Percentiles rank a stretch among this genome's conserved stretches.
Conservation (phyloP, 441 rosid genomes). For the Adansonia grandidieri region DNA sequence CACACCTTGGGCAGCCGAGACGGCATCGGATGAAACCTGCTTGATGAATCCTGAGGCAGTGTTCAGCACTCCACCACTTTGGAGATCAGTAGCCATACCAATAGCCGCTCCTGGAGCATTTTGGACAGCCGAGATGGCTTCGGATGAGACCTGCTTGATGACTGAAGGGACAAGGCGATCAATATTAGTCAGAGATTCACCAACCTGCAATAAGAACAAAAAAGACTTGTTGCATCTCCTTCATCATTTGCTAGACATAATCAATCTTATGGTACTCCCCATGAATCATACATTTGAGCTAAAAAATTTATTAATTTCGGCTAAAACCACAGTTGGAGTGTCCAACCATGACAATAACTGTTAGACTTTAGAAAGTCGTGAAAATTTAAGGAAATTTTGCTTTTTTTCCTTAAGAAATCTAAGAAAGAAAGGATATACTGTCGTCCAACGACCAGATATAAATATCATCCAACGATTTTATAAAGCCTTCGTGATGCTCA, state of each 20-base stretch:
- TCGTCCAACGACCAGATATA: not conserved
- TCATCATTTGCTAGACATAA: constrained; percentile 54
- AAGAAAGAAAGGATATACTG: not conserved
- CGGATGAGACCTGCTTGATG: constrained; percentile 70
- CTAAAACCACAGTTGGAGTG: not conserved
- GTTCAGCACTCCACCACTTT: constrained; percentile 67
- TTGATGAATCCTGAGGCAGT: constrained; percentile 56
- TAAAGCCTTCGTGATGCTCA: not conserved
- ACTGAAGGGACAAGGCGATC: constrained; percentile 69
- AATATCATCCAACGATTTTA: not conserved
- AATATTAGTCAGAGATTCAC: constrained; percentile 57
- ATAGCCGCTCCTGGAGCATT: constrained; percentile 51
- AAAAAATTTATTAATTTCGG: not conserved
- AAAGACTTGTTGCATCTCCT: constrained; percentile 2
- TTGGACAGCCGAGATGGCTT: constrained; percentile 68
- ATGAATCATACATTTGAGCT: not conserved
- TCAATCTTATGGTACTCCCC: not conserved
- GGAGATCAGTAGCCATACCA: constrained; percentile 62
- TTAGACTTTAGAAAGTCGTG: not conserved
- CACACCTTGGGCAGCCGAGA: constrained; percentile 1
- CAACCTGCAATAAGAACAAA: constrained; percentile 53
- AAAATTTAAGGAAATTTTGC: not conserved
- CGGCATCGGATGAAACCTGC: constrained; percentile 4
- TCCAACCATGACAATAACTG: constrained; percentile 38
- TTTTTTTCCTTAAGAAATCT: not conserved